phyloP scores from a whole-genome alignment of 345 rosid species.

The Limnanthes douglasii region DNA sequence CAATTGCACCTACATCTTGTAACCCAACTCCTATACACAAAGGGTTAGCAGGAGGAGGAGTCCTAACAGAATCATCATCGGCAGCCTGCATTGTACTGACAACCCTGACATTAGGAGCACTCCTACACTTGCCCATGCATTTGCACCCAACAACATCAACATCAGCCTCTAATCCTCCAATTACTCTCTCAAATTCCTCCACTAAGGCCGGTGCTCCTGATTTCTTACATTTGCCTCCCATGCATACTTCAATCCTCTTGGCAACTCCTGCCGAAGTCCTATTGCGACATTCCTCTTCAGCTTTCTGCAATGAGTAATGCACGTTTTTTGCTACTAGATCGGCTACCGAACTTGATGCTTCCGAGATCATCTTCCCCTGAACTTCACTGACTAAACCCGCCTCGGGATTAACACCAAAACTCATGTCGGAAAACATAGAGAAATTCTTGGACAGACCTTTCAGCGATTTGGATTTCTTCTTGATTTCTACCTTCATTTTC shows the following conservation, averaged over 20 bases:
- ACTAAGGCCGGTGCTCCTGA: slow-evolving; percentile 40
- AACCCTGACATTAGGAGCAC: slow-evolving; percentile 54
- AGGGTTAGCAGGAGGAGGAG: slow-evolving; percentile 33
- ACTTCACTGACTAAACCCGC: slow-evolving; percentile 15
- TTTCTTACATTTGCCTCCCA: slow-evolving; percentile 67
- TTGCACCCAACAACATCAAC: slow-evolving; percentile 57
- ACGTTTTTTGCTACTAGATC: too few relatives aligned
- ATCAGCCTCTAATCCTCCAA: slow-evolving; percentile 27
- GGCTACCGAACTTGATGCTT: background rate
- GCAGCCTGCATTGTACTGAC: slow-evolving; percentile 7
- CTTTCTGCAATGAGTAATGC: too few relatives aligned
- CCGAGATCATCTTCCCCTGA: slow-evolving; percentile 30
- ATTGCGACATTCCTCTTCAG: too few relatives aligned
- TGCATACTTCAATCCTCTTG: slow-evolving; percentile 52
- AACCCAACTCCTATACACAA: slow-evolving; percentile 47
- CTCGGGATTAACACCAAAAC: slow-evolving; percentile 18
- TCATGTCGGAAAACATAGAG: slow-evolving; percentile 20
- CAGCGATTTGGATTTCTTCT: slow-evolving; percentile 33
- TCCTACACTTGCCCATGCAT: slow-evolving; percentile 69
- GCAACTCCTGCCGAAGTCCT: background rate
- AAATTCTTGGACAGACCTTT: slow-evolving; percentile 29
- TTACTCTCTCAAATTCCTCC: slow-evolving; percentile 35
- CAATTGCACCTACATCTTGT: slow-evolving; percentile 45
- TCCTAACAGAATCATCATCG: slow-evolving; percentile 12
- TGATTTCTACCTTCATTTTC: slow-evolving; percentile 17